phyloP scores from a whole-genome alignment of 2,329 filamentous ascomycete genomes.

The Exophiala sp. region DNA sequence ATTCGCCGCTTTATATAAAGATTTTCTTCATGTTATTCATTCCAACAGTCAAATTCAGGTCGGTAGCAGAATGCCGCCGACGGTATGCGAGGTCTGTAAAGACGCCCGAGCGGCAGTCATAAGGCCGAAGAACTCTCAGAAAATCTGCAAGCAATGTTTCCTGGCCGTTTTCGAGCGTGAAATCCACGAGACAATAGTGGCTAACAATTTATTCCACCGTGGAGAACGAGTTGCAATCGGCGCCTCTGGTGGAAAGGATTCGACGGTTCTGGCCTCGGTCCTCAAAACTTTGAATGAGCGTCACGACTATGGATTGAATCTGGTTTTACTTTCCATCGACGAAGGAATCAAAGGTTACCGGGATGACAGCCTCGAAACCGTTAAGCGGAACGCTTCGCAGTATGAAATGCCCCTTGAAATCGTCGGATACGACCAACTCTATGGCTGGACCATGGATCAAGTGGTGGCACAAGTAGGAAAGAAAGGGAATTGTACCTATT shows the following conservation, averaged over 20 bases:
- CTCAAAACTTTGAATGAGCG: conserved; percentile 91
- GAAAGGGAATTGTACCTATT: conserved; percentile 98
- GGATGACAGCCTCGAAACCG: conserved; percentile 91
- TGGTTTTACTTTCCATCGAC: conserved; percentile 85
- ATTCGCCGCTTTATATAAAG: background rate
- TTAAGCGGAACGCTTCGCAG: conserved; percentile 85
- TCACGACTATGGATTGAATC: conserved; percentile 75
- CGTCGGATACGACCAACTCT: conserved; percentile 85
- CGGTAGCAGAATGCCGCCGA: conserved; percentile 60
- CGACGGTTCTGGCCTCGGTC: conserved; percentile 88
- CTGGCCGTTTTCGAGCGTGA: conserved; percentile 82
- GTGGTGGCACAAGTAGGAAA: conserved; percentile 94
- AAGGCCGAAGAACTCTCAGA: conserved; percentile 88
- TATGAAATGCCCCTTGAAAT: conserved; percentile 90
- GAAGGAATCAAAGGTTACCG: conserved; percentile 96
- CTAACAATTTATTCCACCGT: conserved; percentile 69
- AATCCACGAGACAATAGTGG: conserved; percentile 84
- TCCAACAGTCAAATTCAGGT: background rate
- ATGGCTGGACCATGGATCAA: conserved; percentile 99
- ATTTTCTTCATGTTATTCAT: background rate
- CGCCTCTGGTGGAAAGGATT: conserved; percentile 95
- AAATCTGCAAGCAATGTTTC: conserved; percentile 87
- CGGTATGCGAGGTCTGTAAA: conserved; percentile 69
- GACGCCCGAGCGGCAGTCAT: conserved; percentile 78
- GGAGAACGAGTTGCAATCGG: conserved; percentile 91